Base-by-base conservation (phyloP, 1,284 basidiomycete species). In the Rhodofomes roseus region DNA sequence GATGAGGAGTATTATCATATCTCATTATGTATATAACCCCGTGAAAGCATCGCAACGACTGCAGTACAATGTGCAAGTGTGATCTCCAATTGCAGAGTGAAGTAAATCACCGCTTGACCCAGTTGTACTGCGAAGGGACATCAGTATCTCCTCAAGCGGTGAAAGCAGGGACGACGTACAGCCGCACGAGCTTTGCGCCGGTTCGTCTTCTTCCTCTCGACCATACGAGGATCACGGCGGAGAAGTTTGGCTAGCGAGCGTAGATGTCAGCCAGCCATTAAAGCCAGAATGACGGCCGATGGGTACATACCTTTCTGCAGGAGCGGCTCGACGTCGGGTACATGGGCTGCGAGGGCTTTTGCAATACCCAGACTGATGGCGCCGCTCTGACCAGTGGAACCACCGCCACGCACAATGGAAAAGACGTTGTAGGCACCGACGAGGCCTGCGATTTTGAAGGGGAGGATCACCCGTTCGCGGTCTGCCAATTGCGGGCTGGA, bases 141-240 rank as follows among this genome's bases (percentile, higher is more conserved):
- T 65, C 11, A 58, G 54, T 27, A 50, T 25, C 14, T 22, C 23
- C 8, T 20, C 16, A 14, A 20, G 31, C 31, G 44, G 27, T 40
- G 11, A 14, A 9, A 14, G 50, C 9, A 18, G 20, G 27, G n/a
- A 39, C 51, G 37, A 66, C 23, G 57, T 75, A 94, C 93, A 74
- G 82, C 82, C 79, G 96, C 96, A 74, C 96, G 87, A 62, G 96
- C 93, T 80, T 98, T 98, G 63, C 89, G 86, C 66, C 87, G 74
- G 62, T 92, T 92, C 8, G 96, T 95, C 83, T 98, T 98, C 79
- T 99, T 99, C 67, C 96, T 85, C 79, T 99, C 96, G 34, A 98
- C 95, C 90, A 96, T 93, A 75, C 96, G 90, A 51, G 95, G 93
- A 79, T 99, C 96, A 70, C 96, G 88, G 74, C 87, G 87, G 61